These are phyloP conservation scores for Apiospora pterosperma DNA, from an alignment of 2,329 filamentous ascomycete genomes.

Conservation along the genomic window DNA sequence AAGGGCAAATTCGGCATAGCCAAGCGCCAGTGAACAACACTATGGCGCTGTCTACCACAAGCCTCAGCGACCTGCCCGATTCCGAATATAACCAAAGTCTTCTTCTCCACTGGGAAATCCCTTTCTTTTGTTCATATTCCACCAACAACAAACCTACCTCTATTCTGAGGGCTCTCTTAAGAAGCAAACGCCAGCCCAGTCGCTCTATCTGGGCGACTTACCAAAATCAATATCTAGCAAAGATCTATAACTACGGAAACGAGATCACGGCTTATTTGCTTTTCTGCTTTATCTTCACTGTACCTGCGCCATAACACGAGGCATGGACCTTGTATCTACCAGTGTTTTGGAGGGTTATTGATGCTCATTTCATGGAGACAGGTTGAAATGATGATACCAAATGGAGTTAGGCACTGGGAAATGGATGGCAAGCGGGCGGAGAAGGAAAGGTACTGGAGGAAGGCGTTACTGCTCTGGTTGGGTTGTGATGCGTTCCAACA, in stretches of 20 bases:
- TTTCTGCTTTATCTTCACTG: neutral
- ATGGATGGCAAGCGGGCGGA: neutral
- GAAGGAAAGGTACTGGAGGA: neutral
- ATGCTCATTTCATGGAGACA: neutral
- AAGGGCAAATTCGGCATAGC: constrained; percentile 23
- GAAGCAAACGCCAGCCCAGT: neutral
- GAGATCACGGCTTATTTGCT: neutral
- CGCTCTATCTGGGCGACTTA: neutral
- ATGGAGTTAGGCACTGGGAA: neutral
- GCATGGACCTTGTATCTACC: neutral
- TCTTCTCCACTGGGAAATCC: neutral
- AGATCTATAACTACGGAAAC: neutral
- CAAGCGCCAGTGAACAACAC: neutral
- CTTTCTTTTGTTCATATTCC: constrained; percentile 5
- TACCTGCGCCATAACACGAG: neutral
- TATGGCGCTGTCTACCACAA: neutral
- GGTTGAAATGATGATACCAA: neutral
- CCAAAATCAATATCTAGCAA: neutral
- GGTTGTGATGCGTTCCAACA: neutral
- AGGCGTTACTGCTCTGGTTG: neutral
- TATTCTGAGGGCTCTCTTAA: neutral
- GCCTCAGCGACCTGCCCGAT: neutral
- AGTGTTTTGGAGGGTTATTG: neutral
- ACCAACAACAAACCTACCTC: neutral
- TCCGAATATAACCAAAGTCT: constrained; percentile 7